Conservation (phyloP, 306 rosid species). For the Sicyos edulis region DNA sequence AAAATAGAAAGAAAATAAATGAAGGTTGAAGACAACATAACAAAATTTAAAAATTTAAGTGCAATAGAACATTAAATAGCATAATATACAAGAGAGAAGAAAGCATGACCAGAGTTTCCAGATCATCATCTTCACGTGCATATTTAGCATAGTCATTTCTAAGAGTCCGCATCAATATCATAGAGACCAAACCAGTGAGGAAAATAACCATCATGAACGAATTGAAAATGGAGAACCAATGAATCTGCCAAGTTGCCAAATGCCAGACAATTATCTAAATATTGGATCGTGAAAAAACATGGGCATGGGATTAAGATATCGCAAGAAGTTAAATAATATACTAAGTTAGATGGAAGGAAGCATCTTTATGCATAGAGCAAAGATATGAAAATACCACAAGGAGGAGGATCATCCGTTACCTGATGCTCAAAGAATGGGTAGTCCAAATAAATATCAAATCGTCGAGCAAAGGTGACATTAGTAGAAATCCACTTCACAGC, state of each 20-base stretch:
- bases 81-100: constrained; percentile 17
- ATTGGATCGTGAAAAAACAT: constrained; percentile 13
- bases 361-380: background rate
- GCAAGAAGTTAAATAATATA: constrained; percentile 9
- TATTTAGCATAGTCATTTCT: constrained; percentile 98
- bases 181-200: constrained; percentile 97
- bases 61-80: background rate
- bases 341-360: background rate
- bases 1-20: constrained; percentile 16
- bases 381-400: background rate
- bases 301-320: constrained; percentile 18
- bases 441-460: constrained; percentile 93
- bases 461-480: constrained; percentile 71
- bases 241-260: constrained; percentile 58
- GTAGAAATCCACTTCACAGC: constrained; percentile 80
- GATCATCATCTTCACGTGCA: constrained; percentile 97
- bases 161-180: constrained; percentile 97
- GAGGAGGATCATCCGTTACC: constrained; percentile 33
- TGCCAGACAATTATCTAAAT: constrained; percentile 23
- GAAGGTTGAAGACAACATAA: background rate
- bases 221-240: constrained; percentile 98
- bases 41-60: background rate
- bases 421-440: constrained; percentile 98
- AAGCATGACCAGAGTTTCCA: constrained; percentile 77
- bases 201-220: constrained; percentile 99